Evolutionary conservation across 371 early-diverging fungal species (phyloP), one percentile per base, ranked within the genome.

Genomic region (Mortierella sp.): DNA sequence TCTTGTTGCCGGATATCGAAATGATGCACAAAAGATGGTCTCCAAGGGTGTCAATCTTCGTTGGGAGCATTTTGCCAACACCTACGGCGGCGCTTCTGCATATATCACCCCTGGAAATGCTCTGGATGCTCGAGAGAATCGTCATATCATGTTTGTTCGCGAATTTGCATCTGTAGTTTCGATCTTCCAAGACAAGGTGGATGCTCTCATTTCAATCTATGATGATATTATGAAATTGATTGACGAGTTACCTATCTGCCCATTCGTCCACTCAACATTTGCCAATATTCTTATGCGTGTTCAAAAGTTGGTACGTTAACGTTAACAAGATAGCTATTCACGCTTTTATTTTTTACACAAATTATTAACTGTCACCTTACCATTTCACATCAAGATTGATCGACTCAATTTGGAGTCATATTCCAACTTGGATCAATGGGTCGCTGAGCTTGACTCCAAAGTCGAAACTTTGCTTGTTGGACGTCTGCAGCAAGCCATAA

Each of bases 1-100:
- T 1, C 87, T 99, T 49, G 95, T 97, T 15, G 97, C 97, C 17
- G 94, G 92, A 26, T 97, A 96, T 77, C 90, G 95, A 47, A 93
- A 93, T 67, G 97, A 97, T 61, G 97, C 97, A 0, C 99, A 98
- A 78, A 84, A 86, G 31, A 90, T 96, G 88, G 93, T 99, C 54
- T 86, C 92, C n/a, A 89, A 90, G 67, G 99, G 98, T 32, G 91
- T 94, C 75, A 90, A 90, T 29, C 87, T 96, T 49, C 91, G 95
- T 22, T 99, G 99, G 99, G 98, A 98, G 83, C 96, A 95, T 67
- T 98, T 99, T 85, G 95, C 96, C 54, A 94, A 94, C 64, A 64
- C 75, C n/a, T 75, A 70, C n/a, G 67, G 62, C n/a, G 61, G 68
- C 22, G 43, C 61, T 13, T 45, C 68, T 3, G 88, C 95, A 6